phyloP scores from a whole-genome alignment of 1,284 basidiomycete species.

The Tilletia indica region DNA sequence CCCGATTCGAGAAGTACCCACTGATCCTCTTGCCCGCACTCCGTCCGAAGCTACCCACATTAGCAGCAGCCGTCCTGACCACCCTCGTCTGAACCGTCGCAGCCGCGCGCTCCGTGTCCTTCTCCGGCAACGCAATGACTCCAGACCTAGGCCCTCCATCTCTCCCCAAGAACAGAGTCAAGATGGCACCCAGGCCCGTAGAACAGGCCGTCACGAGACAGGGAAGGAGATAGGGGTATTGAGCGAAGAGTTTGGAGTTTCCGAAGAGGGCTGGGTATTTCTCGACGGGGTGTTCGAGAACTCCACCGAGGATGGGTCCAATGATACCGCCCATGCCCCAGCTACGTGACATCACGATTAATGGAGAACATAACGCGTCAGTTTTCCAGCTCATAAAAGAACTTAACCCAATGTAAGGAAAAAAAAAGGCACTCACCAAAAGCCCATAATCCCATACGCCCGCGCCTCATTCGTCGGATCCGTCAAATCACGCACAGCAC shows the following conservation, averaged over 20 bases:
- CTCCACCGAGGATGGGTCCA: constrained; percentile 72
- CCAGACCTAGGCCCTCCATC: constrained; percentile 64
- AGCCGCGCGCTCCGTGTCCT: constrained; percentile 26
- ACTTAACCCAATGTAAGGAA: neutral
- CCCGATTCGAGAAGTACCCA: constrained; percentile 38
- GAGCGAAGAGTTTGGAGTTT: constrained; percentile 65
- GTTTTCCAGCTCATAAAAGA: no score
- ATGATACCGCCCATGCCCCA: constrained; percentile 86
- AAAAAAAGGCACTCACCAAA: constrained; percentile 60
- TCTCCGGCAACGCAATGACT: constrained; percentile 43
- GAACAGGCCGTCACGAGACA: constrained; percentile 64
- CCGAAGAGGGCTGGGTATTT: constrained; percentile 79
- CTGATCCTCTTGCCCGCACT: constrained; percentile 44
- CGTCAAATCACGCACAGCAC: constrained; percentile 82
- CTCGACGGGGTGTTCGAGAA: constrained; percentile 64
- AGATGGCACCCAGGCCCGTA: constrained; percentile 68
- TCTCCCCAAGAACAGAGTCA: constrained; percentile 81
- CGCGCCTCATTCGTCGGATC: constrained; percentile 86
- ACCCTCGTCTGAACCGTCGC: constrained; percentile 28
- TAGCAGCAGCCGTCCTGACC: constrained; percentile 26
- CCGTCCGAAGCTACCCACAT: constrained; percentile 37
- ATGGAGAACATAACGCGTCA: no score
- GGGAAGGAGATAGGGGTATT: constrained; percentile 88
- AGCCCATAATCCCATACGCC: constrained; percentile 89
- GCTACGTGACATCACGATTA: neutral